Evolutionary conservation across 495 filamentous ascomycete genomes (phyloP).

Genomic region (Oidiodendron maius): DNA sequence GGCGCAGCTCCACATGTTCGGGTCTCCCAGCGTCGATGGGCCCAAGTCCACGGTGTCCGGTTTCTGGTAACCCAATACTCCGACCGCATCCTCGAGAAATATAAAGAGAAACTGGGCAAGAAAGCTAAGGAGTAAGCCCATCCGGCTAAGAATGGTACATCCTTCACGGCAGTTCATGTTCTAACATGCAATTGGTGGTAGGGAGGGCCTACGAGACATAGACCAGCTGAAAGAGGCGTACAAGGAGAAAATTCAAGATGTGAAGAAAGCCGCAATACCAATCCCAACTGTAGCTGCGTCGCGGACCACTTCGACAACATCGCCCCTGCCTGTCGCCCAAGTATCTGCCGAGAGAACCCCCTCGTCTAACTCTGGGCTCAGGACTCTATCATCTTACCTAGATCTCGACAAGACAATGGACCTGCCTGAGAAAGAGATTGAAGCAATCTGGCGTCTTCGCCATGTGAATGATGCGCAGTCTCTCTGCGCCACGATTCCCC

Average conservation of each 20-base stretch:
- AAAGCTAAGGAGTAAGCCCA: conserved; percentile 68
- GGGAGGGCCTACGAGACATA: conserved; percentile 67
- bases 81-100: conserved; percentile 68
- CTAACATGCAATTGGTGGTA: conserved; percentile 24
- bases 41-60: conserved; percentile 85
- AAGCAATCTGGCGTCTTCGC: conserved; percentile 85
- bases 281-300: conserved; percentile 22
- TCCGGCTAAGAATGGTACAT: background rate
- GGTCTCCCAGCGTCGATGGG: conserved; percentile 69
- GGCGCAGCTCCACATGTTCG: conserved; percentile 22
- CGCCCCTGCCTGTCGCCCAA: conserved; percentile 28
- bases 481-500: conserved; percentile 75
- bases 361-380: conserved; percentile 52
- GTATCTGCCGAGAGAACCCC: conserved; percentile 25
- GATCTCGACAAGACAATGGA: conserved; percentile 68
- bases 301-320: conserved; percentile 13
- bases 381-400: conserved; percentile 76
- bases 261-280: conserved; percentile 27
- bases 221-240: conserved; percentile 77
- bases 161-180: background rate
- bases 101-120: conserved; percentile 73
- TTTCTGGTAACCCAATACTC: conserved; percentile 68
- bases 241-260: conserved; percentile 66
- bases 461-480: conserved; percentile 64
- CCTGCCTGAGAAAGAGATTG: conserved; percentile 77